Conservation (phyloP, 1,139 yeast species). For the Magnusiomyces suaveolens region DNA sequence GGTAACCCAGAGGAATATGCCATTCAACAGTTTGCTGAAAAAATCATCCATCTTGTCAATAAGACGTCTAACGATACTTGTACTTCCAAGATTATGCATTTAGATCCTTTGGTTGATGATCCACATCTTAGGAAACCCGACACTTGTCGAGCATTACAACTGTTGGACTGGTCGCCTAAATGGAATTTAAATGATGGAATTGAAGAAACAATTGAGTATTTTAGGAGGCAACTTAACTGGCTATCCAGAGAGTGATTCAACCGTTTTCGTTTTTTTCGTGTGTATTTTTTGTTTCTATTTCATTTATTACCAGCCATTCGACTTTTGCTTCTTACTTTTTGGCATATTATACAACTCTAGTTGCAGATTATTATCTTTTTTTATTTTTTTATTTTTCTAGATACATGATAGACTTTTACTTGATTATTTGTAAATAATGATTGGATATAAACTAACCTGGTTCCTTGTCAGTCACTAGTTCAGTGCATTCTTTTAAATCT, state of each 20-base stretch:
- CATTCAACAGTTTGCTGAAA: conserved; percentile 20
- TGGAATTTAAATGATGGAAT: conserved; percentile 23
- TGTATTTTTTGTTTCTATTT: not conserved
- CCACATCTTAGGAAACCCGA: conserved; percentile 23
- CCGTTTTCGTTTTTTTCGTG: not conserved
- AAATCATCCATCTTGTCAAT: conserved; percentile 19
- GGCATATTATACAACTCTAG: too few species aligned
- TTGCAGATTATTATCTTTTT: too few species aligned
- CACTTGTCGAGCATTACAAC: conserved; percentile 19
- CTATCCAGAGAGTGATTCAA: not conserved
- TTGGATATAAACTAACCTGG: too few species aligned
- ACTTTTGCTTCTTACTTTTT: too few species aligned
- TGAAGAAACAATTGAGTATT: conserved; percentile 21
- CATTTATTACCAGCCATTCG: not conserved
- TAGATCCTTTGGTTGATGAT: conserved; percentile 21
- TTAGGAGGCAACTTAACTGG: conserved; percentile 15
- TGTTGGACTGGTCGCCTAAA: conserved; percentile 21
- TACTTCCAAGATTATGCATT: conserved; percentile 16
- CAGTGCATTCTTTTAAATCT: too few species aligned
- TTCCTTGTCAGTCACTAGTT: too few species aligned
- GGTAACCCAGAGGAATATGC: conserved; percentile 25
- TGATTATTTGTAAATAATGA: too few species aligned
- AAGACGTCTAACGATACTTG: conserved; percentile 17
- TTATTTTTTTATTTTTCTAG: too few species aligned
- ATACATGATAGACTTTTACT: too few species aligned